phyloP scores from a whole-genome alignment of 1,139 yeast genomes.

The Lodderomyces beijingensis region DNA sequence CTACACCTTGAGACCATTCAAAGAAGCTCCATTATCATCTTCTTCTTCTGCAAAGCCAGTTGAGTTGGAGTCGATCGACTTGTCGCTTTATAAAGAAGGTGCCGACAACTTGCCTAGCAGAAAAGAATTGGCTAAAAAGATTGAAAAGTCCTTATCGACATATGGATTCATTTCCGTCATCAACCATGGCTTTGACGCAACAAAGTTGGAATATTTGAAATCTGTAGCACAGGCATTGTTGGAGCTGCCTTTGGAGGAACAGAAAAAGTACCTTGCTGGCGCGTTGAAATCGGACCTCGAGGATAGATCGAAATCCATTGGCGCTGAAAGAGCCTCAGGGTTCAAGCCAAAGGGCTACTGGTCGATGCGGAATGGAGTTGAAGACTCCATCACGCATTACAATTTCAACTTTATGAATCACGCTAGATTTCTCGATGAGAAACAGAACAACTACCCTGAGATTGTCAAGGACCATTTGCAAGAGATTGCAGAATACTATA shows the following conservation, averaged over 20 bases:
- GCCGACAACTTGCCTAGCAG: conserved; percentile 23
- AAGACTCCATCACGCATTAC: conserved; percentile 26
- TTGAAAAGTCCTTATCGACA: conserved; percentile 36
- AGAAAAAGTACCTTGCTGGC: conserved; percentile 32
- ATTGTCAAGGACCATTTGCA: conserved; percentile 23
- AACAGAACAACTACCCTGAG: conserved; percentile 23
- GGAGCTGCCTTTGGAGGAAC: conserved; percentile 40
- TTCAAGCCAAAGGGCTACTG: conserved; percentile 30
- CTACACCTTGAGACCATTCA: conserved; percentile 31
- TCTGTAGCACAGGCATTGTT: conserved; percentile 35
- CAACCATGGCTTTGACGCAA: conserved; percentile 32
- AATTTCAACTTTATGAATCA: conserved; percentile 25
- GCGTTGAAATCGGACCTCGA: conserved; percentile 29
- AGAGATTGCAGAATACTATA: conserved; percentile 25
- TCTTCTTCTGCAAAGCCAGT: conserved; percentile 18
- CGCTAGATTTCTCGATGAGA: conserved; percentile 18
- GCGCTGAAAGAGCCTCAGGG: conserved; percentile 29
- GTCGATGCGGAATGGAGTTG: conserved; percentile 29
- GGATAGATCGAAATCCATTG: conserved; percentile 25
- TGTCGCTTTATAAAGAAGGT: conserved; percentile 32
- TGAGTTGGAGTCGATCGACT: conserved; percentile 33
- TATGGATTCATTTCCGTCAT: conserved; percentile 43
- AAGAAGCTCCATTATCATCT: conserved; percentile 22
- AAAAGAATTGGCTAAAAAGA: conserved; percentile 24
- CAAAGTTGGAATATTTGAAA: conserved; percentile 26